phyloP scores from a whole-genome alignment of 768 basidiomycete genomes.

The Boletus eberwhitei region DNA sequence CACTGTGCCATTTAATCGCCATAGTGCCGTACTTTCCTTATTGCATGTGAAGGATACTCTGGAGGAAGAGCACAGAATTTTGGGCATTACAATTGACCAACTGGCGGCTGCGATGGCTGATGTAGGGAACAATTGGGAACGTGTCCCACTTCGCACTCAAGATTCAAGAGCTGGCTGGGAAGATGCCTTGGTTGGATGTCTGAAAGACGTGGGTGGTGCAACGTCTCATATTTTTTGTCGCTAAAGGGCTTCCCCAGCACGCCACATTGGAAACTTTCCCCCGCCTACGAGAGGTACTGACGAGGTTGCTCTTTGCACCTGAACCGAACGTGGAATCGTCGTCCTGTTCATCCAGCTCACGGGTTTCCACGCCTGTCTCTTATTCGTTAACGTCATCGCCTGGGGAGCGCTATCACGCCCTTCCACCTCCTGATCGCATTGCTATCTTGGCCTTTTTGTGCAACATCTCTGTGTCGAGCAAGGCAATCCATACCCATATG shows the following conservation, averaged over 20 bases:
- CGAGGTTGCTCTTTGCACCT: conserved; percentile 69
- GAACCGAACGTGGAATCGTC: conserved; percentile 43
- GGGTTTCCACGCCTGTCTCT: conserved; percentile 46
- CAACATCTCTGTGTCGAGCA: conserved; percentile 87
- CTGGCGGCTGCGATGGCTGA: conserved; percentile 71
- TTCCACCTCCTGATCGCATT: conserved; percentile 78
- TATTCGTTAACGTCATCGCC: conserved; percentile 49
- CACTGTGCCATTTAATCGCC: conserved; percentile 75
- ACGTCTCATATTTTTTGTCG: not conserved
- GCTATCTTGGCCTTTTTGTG: conserved; percentile 85
- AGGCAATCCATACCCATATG: conserved; percentile 83
- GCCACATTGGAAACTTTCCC: conserved; percentile 73
- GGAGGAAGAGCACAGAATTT: conserved; percentile 41
- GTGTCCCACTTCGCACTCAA: conserved; percentile 63
- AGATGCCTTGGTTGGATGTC: conserved; percentile 81
- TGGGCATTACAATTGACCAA: conserved; percentile 61
- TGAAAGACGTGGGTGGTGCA: conserved; percentile 76
- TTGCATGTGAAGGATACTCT: conserved; percentile 39
- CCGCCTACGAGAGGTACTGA: conserved; percentile 65
- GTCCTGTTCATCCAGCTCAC: conserved; percentile 45
- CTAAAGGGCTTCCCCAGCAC: conserved; percentile 45
- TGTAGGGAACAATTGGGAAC: conserved; percentile 85
- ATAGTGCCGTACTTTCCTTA: conserved; percentile 71
- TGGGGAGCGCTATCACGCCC: conserved; percentile 63
- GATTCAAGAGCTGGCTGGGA: conserved; percentile 90